Evolutionary conservation across 257 asterid genomes (phyloP), one percentile per base, ranked within the genome.

Genomic region (Ophiorrhiza pumila): DNA sequence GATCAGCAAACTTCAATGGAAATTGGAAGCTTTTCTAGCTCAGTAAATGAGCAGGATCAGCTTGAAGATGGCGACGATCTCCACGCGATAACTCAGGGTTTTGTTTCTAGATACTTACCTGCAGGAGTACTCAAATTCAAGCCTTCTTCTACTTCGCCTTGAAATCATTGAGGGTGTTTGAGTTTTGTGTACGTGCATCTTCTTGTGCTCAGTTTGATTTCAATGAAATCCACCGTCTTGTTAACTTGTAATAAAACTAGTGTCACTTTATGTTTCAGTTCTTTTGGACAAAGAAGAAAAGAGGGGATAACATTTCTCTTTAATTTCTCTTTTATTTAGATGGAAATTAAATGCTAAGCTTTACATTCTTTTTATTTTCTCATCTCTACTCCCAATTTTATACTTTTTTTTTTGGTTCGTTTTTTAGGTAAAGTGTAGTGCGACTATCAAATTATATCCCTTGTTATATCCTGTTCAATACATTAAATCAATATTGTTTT

Each of bases 21-120:
- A 32, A 71, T 84, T 80, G 74, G 64, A 8, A 82, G 86, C 73
- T 78, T 81, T 53, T 77, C 78, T 39, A 71, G 75, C 37, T 67
- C 82, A 12, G 60, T 73, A 4, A 83, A 79, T 43, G 74, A 80
- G 47, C 81, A 81, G 60, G 55, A 61, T 2, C 49, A 55, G 22
- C 83, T 73, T 18, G 73, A 67, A 9, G 78, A 67, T 45, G 88
- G 69, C 7, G 78, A 81, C 12, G 80, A 81, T 43, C 91, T 88
- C 15, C 90, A 83, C 3, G 72, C 82, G 20, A 81, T 90, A 7
- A 85, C 91, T 23, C 77, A 87, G 41, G 87, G 85, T 55, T 86
- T 87, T n/a, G 90, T 85, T 64, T 84, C 86, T 1, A 80, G 84
- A 68, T 87, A 87, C 75, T 77, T 86, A 13, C 84, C 90, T 7